Conservation (phyloP, 2,329 filamentous ascomycete genomes). For the Exophiala sideris region DNA sequence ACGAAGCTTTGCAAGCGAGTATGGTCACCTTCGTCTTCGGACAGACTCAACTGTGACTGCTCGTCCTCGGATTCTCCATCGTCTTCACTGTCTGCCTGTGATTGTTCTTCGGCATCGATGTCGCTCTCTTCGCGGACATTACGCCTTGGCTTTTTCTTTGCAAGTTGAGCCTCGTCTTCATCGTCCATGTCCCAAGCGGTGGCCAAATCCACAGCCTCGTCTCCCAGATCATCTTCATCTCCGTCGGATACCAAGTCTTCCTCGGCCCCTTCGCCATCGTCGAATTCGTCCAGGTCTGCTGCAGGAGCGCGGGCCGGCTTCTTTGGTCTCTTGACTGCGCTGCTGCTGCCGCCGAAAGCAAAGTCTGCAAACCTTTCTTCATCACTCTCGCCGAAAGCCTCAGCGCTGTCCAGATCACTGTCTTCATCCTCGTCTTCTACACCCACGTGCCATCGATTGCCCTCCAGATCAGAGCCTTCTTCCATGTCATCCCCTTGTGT, state of each 20-base stretch:
- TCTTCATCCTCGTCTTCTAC: constrained; percentile 65
- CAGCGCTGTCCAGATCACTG: constrained; percentile 68
- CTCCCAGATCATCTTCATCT: constrained; percentile 52
- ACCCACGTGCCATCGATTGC: constrained; percentile 80
- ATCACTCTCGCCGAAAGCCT: constrained; percentile 85
- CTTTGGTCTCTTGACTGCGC: constrained; percentile 25
- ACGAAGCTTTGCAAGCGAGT: constrained; percentile 67
- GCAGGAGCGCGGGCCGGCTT: constrained; percentile 30
- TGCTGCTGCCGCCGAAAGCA: constrained; percentile 58
- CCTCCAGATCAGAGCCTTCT: constrained; percentile 75
- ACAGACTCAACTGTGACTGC: constrained; percentile 50
- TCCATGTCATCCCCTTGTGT: constrained; percentile 38
- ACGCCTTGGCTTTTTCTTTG: constrained; percentile 32
- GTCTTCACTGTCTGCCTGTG: constrained; percentile 34
- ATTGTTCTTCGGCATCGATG: constrained; percentile 41
- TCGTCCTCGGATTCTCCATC: constrained; percentile 47
- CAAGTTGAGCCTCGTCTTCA: constrained; percentile 45
- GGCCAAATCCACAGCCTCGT: constrained; percentile 61
- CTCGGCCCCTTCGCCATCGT: constrained; percentile 37
- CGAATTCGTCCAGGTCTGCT: constrained; percentile 51
- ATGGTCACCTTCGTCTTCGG: constrained; percentile 52
- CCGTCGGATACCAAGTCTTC: constrained; percentile 36
- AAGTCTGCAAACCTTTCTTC: constrained; percentile 80
- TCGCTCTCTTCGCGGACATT: constrained; percentile 41
- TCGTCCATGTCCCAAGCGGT: constrained; percentile 58